phyloP scores from a whole-genome alignment of 1,284 basidiomycete genomes.

The Pseudozyma hubeiensis region DNA sequence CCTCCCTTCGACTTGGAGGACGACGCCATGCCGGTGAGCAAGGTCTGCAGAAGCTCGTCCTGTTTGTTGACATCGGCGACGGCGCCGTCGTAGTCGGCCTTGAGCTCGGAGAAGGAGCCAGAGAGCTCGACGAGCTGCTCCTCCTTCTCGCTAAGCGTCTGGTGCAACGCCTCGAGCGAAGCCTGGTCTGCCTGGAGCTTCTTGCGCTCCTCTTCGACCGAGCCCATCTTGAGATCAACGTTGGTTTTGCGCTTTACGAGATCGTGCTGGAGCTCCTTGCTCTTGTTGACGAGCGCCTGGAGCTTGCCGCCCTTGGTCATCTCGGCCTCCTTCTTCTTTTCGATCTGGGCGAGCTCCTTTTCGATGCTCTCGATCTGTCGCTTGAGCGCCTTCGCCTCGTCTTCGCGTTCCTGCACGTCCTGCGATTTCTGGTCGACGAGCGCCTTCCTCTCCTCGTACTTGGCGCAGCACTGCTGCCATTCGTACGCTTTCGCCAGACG shows the following conservation, averaged over 20 bases:
- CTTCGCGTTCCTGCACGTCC: conserved; percentile 64
- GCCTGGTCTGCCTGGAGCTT: conserved; percentile 75
- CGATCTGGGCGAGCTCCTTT: conserved; percentile 71
- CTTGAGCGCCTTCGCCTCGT: conserved; percentile 66
- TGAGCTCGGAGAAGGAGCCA: conserved; percentile 70
- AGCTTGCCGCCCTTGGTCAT: conserved; percentile 81
- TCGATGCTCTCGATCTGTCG: conserved; percentile 70
- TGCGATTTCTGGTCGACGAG: conserved; percentile 67
- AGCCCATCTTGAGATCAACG: conserved; percentile 82
- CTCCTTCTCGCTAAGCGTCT: conserved; percentile 71
- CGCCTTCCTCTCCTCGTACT: conserved; percentile 69
- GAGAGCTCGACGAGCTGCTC: conserved; percentile 35
- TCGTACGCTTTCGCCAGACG: conserved; percentile 88
- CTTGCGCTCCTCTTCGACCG: conserved; percentile 83
- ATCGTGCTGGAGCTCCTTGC: conserved; percentile 82
- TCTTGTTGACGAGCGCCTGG: conserved; percentile 81
- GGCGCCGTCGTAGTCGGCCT: conserved; percentile 76
- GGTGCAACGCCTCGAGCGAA: conserved; percentile 68
- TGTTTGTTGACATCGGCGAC: conserved; percentile 78
- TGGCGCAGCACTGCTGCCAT: conserved; percentile 74
- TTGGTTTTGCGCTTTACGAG: conserved; percentile 89
- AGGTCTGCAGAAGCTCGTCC: conserved; percentile 94
- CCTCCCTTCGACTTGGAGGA: conserved; percentile 72
- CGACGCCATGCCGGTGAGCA: conserved; percentile 88
- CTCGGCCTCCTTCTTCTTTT: conserved; percentile 73